Conservation (phyloP, 495 filamentous ascomycete species). For the Annulohypoxylon maeteangense region DNA sequence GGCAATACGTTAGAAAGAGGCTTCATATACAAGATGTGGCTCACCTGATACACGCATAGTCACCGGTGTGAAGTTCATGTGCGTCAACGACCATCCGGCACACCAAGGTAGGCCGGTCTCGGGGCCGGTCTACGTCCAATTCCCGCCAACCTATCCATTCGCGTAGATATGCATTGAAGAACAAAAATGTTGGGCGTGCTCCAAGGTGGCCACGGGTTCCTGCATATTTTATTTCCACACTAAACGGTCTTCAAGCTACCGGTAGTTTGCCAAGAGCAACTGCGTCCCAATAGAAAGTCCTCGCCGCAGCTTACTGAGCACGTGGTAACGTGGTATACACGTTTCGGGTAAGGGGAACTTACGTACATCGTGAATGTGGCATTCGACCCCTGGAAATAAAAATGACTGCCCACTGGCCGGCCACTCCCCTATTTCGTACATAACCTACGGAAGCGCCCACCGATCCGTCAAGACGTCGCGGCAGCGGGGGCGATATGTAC, state of each 20-base stretch:
- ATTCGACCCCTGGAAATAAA: neutral
- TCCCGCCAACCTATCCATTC: neutral
- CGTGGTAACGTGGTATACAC: constrained; percentile 18
- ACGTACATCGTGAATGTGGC: neutral
- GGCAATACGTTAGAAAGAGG: neutral
- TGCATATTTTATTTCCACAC: neutral
- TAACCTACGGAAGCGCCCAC: neutral
- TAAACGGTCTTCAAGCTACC: neutral
- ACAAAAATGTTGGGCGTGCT: neutral
- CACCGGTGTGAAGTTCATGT: neutral
- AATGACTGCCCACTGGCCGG: neutral
- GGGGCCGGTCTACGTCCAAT: neutral
- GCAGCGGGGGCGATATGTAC: neutral
- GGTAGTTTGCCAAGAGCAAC: neutral
- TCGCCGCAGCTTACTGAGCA: neutral
- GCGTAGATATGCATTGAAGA: neutral
- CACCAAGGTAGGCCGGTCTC: neutral
- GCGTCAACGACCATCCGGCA: neutral
- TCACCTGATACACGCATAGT: constrained; percentile 1
- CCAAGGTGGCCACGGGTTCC: neutral
- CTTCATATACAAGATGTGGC: neutral
- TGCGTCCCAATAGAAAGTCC: neutral
- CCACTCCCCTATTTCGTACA: neutral
- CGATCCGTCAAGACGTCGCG: neutral
- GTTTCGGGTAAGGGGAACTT: constrained; percentile 4